Base-by-base conservation (phyloP, 2,329 filamentous ascomycete genomes). In the Neofusicoccum parvum region DNA sequence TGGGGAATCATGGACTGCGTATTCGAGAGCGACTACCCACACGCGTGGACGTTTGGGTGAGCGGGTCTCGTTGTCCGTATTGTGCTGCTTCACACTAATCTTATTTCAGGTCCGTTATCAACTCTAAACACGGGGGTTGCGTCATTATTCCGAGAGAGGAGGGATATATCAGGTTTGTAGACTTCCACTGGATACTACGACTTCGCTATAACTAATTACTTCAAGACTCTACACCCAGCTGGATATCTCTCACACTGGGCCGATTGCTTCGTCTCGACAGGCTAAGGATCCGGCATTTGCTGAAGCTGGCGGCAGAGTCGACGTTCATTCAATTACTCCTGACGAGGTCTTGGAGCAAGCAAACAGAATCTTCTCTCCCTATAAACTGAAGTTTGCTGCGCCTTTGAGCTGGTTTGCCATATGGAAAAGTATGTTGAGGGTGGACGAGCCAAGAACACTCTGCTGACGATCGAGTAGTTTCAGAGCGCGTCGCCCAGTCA, bases 371-470 rank as follows among this genome's bases (percentile, higher is more conserved):
- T 73, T 77, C 43, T 66, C 73, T 3, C 75, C 74, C 7, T 78
- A 72, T 62, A 76, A 69, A 20, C 56, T 77, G 27, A 70, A 72
- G 27, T 78, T 77, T 50, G 75, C 68, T 0, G 66, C 70, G 4
- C 68, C 74, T 0, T 58, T 77, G 23, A 76, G 73, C 50, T 77
- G 75, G 75, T 77, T 76, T 60, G 73, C 75, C n/a, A 70, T 77
- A 12, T 77, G 75, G 75, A 73, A 72, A 27, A 56, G 64, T 60
- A 48, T 59, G 49, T 53, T 23, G 23, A 3, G 23, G 23, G 23
- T 23, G 23, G 23, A 23, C 3, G 23, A 23, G 0, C 3, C 3
- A 23, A 23, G 23, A 23, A 23, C 23, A 23, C 3, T 3, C 23
- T 23, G 23, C 23, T 23, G 23, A 23, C 23, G 5, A 15, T 2